These are phyloP conservation scores for Cylindrotheca fusiformis DNA, from an alignment of 108 stramenopile species.

Conservation along the genomic window DNA sequence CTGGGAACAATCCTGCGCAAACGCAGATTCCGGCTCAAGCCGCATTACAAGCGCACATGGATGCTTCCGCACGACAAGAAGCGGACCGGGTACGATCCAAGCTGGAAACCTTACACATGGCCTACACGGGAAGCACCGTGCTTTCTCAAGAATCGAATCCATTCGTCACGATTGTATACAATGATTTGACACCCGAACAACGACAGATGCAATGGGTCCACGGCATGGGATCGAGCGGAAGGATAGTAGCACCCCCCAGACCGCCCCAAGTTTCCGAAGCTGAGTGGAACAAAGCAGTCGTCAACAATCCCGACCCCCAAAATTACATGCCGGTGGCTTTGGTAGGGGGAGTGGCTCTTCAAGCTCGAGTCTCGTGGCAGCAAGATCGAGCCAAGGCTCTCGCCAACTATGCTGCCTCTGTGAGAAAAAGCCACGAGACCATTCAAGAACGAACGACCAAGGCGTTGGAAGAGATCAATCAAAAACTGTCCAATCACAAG, in stretches of 20 bases:
- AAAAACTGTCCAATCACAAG: slow-evolving; percentile 30
- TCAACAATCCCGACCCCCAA: slow-evolving; percentile 75
- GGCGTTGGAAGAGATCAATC: slow-evolving; percentile 28
- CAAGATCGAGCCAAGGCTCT: slow-evolving; percentile 53
- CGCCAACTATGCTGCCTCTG: slow-evolving; percentile 20
- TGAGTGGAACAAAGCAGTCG: slow-evolving; percentile 74
- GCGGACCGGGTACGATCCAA: slow-evolving; percentile 53
- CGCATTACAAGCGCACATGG: slow-evolving; percentile 65
- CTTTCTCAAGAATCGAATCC: slow-evolving; percentile 20
- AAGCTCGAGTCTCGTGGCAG: slow-evolving; percentile 55
- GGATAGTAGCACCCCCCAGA: slow-evolving; percentile 37
- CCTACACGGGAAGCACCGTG: slow-evolving; percentile 33
- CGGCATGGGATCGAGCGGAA: slow-evolving; percentile 28
- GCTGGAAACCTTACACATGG: slow-evolving; percentile 45
- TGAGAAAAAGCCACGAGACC: slow-evolving; percentile 29
- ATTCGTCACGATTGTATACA: slow-evolving; percentile 74
- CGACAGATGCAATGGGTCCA: slow-evolving; percentile 42
- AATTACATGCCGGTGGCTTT: slow-evolving; percentile 59
- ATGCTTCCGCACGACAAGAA: slow-evolving; percentile 69
- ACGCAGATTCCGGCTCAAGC: slow-evolving; percentile 63
- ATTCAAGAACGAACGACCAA: slow-evolving; percentile 23
- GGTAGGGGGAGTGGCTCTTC: slow-evolving; percentile 62
- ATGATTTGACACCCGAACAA: slow-evolving; percentile 62
- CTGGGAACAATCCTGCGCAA: slow-evolving; percentile 8
- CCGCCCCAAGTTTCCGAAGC: slow-evolving; percentile 60